Evolutionary conservation across 805 yeast genomes (phyloP), one percentile per base, ranked within the genome.

Genomic region (Pichia exigua): DNA sequence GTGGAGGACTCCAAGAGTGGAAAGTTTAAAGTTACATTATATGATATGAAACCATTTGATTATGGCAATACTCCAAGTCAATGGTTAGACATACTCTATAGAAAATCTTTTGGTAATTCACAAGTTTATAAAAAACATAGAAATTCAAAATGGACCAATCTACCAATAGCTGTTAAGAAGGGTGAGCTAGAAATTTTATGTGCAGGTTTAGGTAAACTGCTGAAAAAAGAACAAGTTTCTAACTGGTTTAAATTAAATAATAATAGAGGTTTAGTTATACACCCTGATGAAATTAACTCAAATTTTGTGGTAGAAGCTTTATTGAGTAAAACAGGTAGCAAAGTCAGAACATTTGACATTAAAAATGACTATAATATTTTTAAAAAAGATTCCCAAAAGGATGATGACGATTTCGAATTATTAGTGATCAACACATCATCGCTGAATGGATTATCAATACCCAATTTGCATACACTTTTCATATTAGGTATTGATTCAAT

Each of bases 401-500:
- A 48, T 1, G 38, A 45, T 8, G 44, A 46, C 6, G 53, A 52
- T 17, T 45, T 58, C 0, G 60, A 62, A 30, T 50, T 65, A 38
- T 49, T 66, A 13, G 46, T 66, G 1, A 52, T 62, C n/a, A 62
- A 63, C 28, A 18, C 63, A 0, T 57, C 60, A 22, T 42, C 60
- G 3, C 47, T 69, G 12, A 47, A 59, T 3, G 70, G 73, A 7
- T 17, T 65, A 21, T 52, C 62, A 1, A 59, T 68, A 47, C 55
- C 60, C 30, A 62, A 62, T 3, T 51, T 67, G n/a, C 51, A 59
- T 11, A 52, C 59, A 8, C 56, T 65, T 1, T 48, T 70, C 17
- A 53, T 65, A 22, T 54, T 69, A 7, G 73, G 73, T 2, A 50
- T 65, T 10, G 71, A 70, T 47, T 52, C 67, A 1, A 55, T 70